Evolutionary conservation across 129 eudicot genomes (phyloP).

Genomic region (Flaveria robusta): DNA sequence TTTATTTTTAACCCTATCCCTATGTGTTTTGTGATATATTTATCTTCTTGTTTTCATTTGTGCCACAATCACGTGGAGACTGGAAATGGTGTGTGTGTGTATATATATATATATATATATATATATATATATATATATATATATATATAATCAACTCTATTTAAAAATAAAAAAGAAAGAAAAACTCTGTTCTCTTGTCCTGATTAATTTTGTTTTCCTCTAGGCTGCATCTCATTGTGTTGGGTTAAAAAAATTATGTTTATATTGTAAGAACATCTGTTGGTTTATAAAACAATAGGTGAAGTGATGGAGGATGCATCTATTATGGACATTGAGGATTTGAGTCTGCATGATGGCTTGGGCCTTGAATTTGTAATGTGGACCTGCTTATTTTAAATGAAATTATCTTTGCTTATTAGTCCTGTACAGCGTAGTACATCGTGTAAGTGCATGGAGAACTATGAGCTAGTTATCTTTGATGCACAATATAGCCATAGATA

Average conservation of each 20-base stretch:
- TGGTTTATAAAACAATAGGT: background rate
- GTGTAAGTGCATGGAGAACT: background rate
- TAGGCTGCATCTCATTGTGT: slow-evolving; percentile 15
- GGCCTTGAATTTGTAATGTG: background rate
- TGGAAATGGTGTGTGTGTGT: no score
- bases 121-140: no score
- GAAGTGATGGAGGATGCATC: slow-evolving; percentile 11
- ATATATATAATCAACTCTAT: no score
- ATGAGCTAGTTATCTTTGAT: slow-evolving; percentile 5
- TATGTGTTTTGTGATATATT: background rate
- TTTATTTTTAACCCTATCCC: background rate
- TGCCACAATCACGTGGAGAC: background rate
- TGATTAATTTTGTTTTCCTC: slow-evolving; percentile 5
- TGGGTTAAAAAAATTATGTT: no score
- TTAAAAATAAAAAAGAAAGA: no score
- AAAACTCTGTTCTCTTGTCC: background rate
- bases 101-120: no score
- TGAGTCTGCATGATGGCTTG: background rate
- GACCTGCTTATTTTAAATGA: background rate
- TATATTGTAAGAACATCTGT: background rate
- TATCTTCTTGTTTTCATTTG: background rate
- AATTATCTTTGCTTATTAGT: background rate
- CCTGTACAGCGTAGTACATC: background rate
- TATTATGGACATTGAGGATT: background rate
- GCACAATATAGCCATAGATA: background rate